Conservation (phyloP, 306 rosid genomes). For the Malus fusca region DNA sequence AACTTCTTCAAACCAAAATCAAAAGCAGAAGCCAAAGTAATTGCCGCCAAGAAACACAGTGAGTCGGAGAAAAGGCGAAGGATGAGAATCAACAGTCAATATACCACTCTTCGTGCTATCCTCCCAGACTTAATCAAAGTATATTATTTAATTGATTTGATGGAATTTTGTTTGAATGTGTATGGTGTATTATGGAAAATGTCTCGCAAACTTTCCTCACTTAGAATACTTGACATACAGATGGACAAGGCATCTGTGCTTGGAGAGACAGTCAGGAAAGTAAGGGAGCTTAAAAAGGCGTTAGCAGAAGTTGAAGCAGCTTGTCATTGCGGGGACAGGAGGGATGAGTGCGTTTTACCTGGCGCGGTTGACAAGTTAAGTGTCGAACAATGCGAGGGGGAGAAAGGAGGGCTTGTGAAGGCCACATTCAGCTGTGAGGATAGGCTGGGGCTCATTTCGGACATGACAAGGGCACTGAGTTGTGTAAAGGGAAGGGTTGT, state of each 20-base stretch:
- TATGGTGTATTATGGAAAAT: background rate
- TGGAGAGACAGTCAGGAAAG: slow-evolving; percentile 41
- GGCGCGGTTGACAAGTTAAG: slow-evolving; percentile 32
- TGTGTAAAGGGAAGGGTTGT: slow-evolving; percentile 42
- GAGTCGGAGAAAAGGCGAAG: slow-evolving; percentile 73
- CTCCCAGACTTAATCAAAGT: slow-evolving; percentile 55
- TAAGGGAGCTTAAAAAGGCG: slow-evolving; percentile 45
- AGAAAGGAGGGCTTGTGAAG: slow-evolving; percentile 32
- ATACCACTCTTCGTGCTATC: slow-evolving; percentile 43
- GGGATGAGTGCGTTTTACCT: slow-evolving; percentile 37
- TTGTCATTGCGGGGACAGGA: background rate
- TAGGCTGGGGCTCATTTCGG: slow-evolving; percentile 42
- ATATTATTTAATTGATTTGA: background rate
- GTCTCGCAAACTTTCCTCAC: background rate
- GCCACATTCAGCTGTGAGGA: slow-evolving; percentile 57
- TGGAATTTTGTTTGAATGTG: background rate
- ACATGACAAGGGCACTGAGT: slow-evolving; percentile 33
- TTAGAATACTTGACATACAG: slow-evolving; percentile 14
- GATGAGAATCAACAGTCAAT: slow-evolving; percentile 62
- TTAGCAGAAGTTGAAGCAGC: slow-evolving; percentile 35
- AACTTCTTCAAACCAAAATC: slow-evolving; percentile 38
- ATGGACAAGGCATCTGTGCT: slow-evolving; percentile 70
- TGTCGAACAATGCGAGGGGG: slow-evolving; percentile 30
- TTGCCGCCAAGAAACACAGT: slow-evolving; percentile 60
- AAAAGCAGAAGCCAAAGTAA: slow-evolving; percentile 34